A percentile compares a stretch with the other conserved stretches of the same genome.
Conservation (phyloP, 2,329 filamentous ascomycete genomes). For the Botrytis medusae region DNA sequence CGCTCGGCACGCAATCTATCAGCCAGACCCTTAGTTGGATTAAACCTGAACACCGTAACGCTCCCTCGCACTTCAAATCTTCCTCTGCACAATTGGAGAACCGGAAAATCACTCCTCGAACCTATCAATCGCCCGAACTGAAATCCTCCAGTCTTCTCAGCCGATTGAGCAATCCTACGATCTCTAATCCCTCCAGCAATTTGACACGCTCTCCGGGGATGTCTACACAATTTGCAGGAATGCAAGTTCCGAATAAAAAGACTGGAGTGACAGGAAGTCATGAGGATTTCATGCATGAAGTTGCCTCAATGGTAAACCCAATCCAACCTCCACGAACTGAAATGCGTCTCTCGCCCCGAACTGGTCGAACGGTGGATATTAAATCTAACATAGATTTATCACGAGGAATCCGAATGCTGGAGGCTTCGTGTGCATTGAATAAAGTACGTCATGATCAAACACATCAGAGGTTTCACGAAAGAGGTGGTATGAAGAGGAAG, state of each 20-base stretch:
- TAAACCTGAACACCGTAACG: background rate
- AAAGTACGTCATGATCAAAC: slow-evolving; percentile 55
- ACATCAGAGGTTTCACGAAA: slow-evolving; percentile 70
- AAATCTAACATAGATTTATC: slow-evolving; percentile 32
- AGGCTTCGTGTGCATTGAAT: slow-evolving; percentile 52
- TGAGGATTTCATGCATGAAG: slow-evolving; percentile 3
- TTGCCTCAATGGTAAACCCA: background rate
- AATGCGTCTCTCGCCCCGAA: slow-evolving; percentile 33
- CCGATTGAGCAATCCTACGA: background rate
- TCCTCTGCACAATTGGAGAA: slow-evolving; percentile 3
- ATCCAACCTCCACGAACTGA: slow-evolving; percentile 10
- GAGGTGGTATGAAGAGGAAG: slow-evolving; percentile 75
- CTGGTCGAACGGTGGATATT: slow-evolving; percentile 33
- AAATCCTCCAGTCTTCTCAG: background rate
- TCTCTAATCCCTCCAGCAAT: background rate
- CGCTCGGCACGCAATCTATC: background rate
- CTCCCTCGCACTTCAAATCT: background rate
- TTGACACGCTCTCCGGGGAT: background rate
- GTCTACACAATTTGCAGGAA: background rate
- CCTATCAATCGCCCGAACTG: background rate
- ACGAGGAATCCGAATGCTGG: slow-evolving; percentile 40
- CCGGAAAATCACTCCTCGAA: background rate
- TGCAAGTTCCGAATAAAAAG: background rate
- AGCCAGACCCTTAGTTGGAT: slow-evolving; percentile 6
- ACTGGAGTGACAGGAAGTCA: background rate